Conservation (phyloP, 1,139 yeast species). For the Saccharomyces hybrid region DNA sequence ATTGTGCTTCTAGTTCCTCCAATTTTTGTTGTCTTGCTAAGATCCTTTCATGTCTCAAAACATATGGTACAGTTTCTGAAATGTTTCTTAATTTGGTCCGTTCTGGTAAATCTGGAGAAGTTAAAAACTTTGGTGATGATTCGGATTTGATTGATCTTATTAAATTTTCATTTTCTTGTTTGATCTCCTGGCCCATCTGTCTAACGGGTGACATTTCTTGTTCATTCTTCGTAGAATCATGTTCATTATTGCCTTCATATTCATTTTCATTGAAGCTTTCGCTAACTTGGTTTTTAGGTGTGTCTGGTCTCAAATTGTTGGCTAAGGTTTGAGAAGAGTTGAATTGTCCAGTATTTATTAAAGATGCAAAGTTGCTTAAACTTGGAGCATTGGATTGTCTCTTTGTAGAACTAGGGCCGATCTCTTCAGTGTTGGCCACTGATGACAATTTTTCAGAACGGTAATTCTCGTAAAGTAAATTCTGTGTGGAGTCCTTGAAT, state of each 20-base stretch:
- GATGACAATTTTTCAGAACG: conserved; percentile 60
- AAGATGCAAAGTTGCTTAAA: conserved; percentile 31
- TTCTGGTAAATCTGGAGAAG: conserved; percentile 37
- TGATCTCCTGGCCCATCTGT: conserved; percentile 31
- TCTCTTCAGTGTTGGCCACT: conserved; percentile 25
- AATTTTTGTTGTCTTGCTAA: conserved; percentile 68
- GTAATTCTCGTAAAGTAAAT: conserved; percentile 68
- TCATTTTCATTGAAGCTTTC: conserved; percentile 10
- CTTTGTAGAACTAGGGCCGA: conserved; percentile 6
- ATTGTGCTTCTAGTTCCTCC: conserved; percentile 70
- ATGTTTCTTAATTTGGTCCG: conserved; percentile 65
- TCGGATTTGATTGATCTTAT: conserved; percentile 50
- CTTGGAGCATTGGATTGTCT: conserved; percentile 32
- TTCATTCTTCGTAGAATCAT: conserved; percentile 10
- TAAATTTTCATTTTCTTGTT: conserved; percentile 36
- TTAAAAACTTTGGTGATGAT: conserved; percentile 25
- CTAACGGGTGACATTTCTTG: conserved; percentile 30
- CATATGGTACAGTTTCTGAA: conserved; percentile 76
- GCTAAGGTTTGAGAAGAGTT: conserved; percentile 28
- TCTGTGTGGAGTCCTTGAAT: conserved; percentile 74
- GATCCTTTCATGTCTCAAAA: conserved; percentile 65
- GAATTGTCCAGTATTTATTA: conserved; percentile 30
- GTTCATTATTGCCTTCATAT: conserved; percentile 6
- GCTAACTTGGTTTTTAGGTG: neutral
- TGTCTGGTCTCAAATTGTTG: neutral